Percentiles rank a stretch among this genome's conserved stretches.
Conservation (phyloP, 495 filamentous ascomycete genomes). For the Annulohypoxylon stygium region DNA sequence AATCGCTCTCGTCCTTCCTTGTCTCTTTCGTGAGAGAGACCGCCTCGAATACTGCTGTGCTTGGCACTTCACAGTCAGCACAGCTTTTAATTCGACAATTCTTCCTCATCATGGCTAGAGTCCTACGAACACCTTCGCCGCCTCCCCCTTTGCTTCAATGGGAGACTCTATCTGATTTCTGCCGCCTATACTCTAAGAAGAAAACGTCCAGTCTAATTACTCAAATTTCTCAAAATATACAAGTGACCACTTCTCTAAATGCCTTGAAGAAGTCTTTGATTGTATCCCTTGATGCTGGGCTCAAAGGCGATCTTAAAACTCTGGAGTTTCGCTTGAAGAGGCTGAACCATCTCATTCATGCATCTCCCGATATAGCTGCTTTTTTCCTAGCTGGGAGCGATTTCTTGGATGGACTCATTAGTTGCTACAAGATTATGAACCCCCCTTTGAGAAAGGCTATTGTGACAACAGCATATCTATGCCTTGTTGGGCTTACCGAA, state of each 20-base stretch:
- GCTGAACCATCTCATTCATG: slow-evolving; percentile 65
- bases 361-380: slow-evolving; percentile 64
- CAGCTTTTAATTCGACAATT: slow-evolving; percentile 68
- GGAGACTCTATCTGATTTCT: slow-evolving; percentile 70
- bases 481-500: slow-evolving; percentile 75
- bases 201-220: slow-evolving; percentile 50
- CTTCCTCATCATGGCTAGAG: slow-evolving; percentile 70
- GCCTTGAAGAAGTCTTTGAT: slow-evolving; percentile 60
- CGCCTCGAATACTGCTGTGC: slow-evolving; percentile 55
- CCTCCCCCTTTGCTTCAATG: slow-evolving; percentile 64
- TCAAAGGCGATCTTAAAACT: slow-evolving; percentile 61
- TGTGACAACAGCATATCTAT: slow-evolving; percentile 78
- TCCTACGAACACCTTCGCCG: slow-evolving; percentile 58
- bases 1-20: slow-evolving; percentile 70
- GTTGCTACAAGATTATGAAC: slow-evolving; percentile 72
- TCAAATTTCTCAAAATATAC: slow-evolving; percentile 52
- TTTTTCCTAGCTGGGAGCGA: slow-evolving; percentile 86
- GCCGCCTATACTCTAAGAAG: slow-evolving; percentile 68
- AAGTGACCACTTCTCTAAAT: slow-evolving; percentile 53
- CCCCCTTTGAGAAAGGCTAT: slow-evolving; percentile 70
- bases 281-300: slow-evolving; percentile 64
- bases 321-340: slow-evolving; percentile 61
- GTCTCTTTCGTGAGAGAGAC: slow-evolving; percentile 70
- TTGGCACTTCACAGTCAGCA: slow-evolving; percentile 61
- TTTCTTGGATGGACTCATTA: slow-evolving; percentile 80